phyloP scores from a whole-genome alignment of 768 basidiomycete genomes.

The Agrocybe chaxingu region DNA sequence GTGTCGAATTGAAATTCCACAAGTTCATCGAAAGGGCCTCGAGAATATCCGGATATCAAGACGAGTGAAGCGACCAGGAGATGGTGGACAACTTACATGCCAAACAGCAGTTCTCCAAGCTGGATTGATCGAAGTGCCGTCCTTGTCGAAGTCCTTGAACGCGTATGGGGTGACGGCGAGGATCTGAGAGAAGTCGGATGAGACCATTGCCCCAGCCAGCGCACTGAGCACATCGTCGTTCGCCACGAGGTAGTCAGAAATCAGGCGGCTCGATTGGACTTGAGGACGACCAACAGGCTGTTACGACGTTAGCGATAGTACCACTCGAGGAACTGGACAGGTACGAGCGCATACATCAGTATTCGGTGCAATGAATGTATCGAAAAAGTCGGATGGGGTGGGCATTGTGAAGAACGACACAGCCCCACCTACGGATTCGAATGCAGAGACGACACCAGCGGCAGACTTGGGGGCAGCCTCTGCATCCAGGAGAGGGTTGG shows the following conservation, averaged over 20 bases:
- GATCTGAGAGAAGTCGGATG: conserved; percentile 4
- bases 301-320: no score
- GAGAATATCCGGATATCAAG: no score
- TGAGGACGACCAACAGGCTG: no score
- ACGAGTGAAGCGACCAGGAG: not conserved
- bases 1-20: conserved; percentile 7
- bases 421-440: conserved; percentile 4
- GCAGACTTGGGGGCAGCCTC: conserved; percentile 3
- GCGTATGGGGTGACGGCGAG: conserved; percentile 3
- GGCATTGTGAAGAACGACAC: conserved; percentile 1
- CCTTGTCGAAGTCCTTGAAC: conserved; percentile 4
- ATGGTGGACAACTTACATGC: not conserved
- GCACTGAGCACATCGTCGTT: not conserved
- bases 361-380: no score
- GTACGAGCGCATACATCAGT: no score
- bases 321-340: no score
- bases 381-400: no score
- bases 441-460: not conserved
- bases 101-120: conserved; percentile 3
- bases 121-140: conserved; percentile 5
- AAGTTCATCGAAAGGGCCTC: not conserved
- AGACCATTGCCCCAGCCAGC: not conserved
- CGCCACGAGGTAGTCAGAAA: no score
- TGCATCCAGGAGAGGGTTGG: conserved; percentile 1
- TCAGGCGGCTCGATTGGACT: no score